Evolutionary conservation across 305 asterid genomes (phyloP).

Genomic region (Fraxinus sp.): DNA sequence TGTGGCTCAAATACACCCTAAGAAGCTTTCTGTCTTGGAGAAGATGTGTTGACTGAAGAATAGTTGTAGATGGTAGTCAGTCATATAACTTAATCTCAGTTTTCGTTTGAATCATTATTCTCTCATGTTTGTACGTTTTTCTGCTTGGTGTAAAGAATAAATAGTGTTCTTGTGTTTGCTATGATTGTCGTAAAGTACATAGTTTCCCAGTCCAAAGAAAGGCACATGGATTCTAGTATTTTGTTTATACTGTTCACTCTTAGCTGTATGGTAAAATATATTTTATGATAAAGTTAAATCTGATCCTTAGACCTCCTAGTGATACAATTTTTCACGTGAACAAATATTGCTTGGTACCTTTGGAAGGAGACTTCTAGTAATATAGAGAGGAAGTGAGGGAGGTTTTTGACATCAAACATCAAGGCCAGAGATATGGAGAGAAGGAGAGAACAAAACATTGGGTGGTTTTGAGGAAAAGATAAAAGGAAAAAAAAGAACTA

Average conservation of each 20-base stretch:
- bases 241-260: slow-evolving; percentile 7
- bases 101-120: neutral
- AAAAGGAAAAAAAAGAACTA: neutral
- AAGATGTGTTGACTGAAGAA: neutral
- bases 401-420: slow-evolving; percentile 7
- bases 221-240: neutral
- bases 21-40: neutral
- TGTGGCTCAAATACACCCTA: too few species aligned
- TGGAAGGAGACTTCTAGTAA: neutral
- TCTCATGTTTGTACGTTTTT: neutral
- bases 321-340: neutral
- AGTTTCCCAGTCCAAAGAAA: neutral
- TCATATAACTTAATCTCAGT: neutral
- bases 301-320: neutral
- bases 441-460: slow-evolving; percentile 9
- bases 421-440: neutral
- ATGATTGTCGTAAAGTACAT: neutral
- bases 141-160: neutral
- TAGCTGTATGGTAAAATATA: neutral
- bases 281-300: neutral
- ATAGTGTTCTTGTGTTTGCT: neutral
- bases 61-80: neutral
- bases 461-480: slow-evolving; percentile 13
- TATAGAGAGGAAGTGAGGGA: slow-evolving; percentile 5
- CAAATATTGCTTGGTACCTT: neutral